phyloP scores from a whole-genome alignment of 495 filamentous ascomycete species.

The Tuber microsphaerosporum region DNA sequence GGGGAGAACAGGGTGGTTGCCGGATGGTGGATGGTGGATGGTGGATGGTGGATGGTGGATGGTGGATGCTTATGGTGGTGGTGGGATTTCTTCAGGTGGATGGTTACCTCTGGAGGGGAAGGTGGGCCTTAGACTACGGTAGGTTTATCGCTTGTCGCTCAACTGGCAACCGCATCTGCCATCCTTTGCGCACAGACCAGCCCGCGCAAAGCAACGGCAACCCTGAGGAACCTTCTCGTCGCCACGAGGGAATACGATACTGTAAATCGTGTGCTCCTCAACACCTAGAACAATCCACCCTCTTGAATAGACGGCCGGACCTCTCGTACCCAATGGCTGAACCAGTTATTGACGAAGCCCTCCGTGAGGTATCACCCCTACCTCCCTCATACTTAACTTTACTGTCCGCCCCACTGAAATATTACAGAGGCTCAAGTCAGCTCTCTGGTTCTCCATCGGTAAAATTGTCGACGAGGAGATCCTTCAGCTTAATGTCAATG shows the following conservation, averaged over 20 bases:
- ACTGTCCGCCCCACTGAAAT: not conserved
- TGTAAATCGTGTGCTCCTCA: not conserved
- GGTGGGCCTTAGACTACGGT: not conserved
- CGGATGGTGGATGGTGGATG: no score
- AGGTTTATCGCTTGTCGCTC: no score
- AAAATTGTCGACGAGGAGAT: slow-evolving; percentile 85
- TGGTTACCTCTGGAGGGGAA: not conserved
- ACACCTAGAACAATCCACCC: not conserved
- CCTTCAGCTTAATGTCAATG: slow-evolving; percentile 66
- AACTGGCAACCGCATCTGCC: not conserved
- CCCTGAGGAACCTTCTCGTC: not conserved
- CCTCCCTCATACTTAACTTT: not conserved
- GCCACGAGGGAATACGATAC: not conserved
- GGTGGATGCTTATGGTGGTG: not conserved
- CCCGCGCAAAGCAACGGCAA: not conserved
- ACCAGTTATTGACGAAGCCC: slow-evolving; percentile 34
- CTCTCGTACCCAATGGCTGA: slow-evolving; percentile 27
- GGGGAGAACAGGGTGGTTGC: not conserved
- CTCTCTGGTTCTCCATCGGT: slow-evolving; percentile 85
- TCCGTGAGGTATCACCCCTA: slow-evolving; percentile 30
- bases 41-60: not conserved
- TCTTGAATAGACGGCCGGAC: not conserved
- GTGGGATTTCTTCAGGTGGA: not conserved
- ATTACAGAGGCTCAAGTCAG: slow-evolving; percentile 76
- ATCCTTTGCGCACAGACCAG: not conserved